These are phyloP conservation scores for Kappamyces sp. DNA, from an alignment of 192 early-diverging fungal species.

Conservation along the genomic window DNA sequence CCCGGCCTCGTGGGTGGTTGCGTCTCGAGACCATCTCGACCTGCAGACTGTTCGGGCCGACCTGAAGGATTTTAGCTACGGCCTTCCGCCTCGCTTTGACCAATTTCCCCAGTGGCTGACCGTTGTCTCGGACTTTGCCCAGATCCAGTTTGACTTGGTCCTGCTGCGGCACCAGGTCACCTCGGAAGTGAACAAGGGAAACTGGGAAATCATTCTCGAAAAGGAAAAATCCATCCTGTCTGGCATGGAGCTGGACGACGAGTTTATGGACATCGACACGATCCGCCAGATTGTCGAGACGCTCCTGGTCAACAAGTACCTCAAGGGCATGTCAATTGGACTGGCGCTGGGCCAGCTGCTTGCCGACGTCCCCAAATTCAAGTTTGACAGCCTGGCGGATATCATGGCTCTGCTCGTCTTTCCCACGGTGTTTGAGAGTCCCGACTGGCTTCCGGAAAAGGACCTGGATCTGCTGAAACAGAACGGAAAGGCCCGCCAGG, in stretches of 20 bases:
- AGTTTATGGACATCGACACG: slow-evolving; percentile 32
- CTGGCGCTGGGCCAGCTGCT: slow-evolving; percentile 30
- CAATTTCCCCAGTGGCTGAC: slow-evolving; percentile 16
- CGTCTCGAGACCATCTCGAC: slow-evolving; percentile 24
- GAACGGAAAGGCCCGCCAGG: neutral
- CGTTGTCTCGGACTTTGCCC: slow-evolving; percentile 21
- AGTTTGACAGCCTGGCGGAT: slow-evolving; percentile 37
- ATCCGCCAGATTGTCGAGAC: slow-evolving; percentile 34
- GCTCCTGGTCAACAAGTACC: slow-evolving; percentile 35
- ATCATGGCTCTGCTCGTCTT: slow-evolving; percentile 61
- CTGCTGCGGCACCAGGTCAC: slow-evolving; percentile 29
- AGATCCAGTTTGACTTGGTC: slow-evolving; percentile 35
- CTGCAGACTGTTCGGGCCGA: slow-evolving; percentile 29
- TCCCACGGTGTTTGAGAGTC: slow-evolving; percentile 65
- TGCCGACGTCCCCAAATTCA: slow-evolving; percentile 27
- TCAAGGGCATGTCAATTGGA: slow-evolving; percentile 34
- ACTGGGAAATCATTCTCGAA: slow-evolving; percentile 32
- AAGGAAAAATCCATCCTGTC: slow-evolving; percentile 38
- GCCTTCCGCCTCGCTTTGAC: slow-evolving; percentile 44
- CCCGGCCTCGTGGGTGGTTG: slow-evolving; percentile 30
- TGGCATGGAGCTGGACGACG: slow-evolving; percentile 40
- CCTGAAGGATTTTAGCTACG: slow-evolving; percentile 25
- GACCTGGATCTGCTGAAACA: slow-evolving; percentile 2
- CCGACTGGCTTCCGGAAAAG: slow-evolving; percentile 19
- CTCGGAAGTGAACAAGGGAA: slow-evolving; percentile 28